Conservation (phyloP, 352 stramenopile genomes). For the Phytopythium chamaehyphon region DNA sequence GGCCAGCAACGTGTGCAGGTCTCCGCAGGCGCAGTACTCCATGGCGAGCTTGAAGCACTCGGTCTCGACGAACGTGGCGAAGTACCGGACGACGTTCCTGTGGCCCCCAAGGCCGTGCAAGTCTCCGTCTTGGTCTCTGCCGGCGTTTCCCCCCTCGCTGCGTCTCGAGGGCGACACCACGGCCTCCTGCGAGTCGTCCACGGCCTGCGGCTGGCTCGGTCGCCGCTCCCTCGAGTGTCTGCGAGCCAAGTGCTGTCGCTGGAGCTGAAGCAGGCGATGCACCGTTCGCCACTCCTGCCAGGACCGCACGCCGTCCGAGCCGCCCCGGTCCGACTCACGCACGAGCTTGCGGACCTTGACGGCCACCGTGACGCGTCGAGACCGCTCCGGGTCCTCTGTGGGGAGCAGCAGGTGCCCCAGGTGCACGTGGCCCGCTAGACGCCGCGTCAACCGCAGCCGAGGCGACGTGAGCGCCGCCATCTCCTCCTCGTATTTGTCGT, state of each 20-base stretch:
- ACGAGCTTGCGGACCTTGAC: slow-evolving; percentile 32
- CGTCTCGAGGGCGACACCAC: neutral
- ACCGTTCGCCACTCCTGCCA: slow-evolving; percentile 41
- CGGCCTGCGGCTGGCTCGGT: slow-evolving; percentile 6
- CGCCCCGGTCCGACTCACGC: slow-evolving; percentile 29
- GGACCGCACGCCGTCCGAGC: slow-evolving; percentile 22
- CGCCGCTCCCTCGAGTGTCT: neutral
- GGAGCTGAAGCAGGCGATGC: slow-evolving; percentile 19
- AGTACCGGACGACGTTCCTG: slow-evolving; percentile 42
- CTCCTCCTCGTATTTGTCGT: slow-evolving; percentile 2
- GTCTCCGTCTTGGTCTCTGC: neutral
- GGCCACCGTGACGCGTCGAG: slow-evolving; percentile 9
- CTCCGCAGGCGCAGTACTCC: slow-evolving; percentile 49
- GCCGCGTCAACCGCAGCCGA: slow-evolving; percentile 20
- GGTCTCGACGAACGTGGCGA: slow-evolving; percentile 35
- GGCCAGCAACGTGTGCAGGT: slow-evolving; percentile 43
- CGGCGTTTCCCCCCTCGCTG: neutral
- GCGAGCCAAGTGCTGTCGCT: slow-evolving; percentile 6
- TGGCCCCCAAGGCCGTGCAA: slow-evolving; percentile 21
- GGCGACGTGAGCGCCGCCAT: slow-evolving; percentile 5
- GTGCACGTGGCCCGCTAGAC: slow-evolving; percentile 27
- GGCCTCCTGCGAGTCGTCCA: neutral
- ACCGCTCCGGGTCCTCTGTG: slow-evolving; percentile 7
- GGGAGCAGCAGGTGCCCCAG: slow-evolving; percentile 19
- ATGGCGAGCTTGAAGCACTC: slow-evolving; percentile 50